Conservation (phyloP, 352 stramenopile species). For the Phytophthora megakarya region DNA sequence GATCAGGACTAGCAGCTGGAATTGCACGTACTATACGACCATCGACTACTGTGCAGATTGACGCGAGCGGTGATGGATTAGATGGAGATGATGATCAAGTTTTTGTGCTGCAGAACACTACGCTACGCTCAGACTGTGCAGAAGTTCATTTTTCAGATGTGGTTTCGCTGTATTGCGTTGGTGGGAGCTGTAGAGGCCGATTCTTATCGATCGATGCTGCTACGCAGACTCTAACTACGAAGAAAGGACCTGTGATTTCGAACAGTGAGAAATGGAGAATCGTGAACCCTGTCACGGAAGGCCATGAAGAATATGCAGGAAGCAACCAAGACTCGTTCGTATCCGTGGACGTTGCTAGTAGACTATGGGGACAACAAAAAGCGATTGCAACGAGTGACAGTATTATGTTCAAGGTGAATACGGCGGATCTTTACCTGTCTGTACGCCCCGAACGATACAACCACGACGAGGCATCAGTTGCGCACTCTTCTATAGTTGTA, state of each 20-base stretch:
- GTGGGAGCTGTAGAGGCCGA: constrained; percentile 65
- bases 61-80: constrained; percentile 65
- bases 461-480: constrained; percentile 12
- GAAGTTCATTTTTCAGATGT: constrained; percentile 78
- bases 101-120: constrained; percentile 80
- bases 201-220: constrained; percentile 74
- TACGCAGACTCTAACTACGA: constrained; percentile 63
- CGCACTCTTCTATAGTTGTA: constrained; percentile 30
- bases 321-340: constrained; percentile 47
- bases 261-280: constrained; percentile 84
- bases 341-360: constrained; percentile 44
- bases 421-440: constrained; percentile 63
- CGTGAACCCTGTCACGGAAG: constrained; percentile 53
- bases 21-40: constrained; percentile 30
- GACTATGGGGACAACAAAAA: constrained; percentile 69
- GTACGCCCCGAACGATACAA: constrained; percentile 30
- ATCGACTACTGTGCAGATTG: constrained; percentile 39
- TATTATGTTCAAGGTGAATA: constrained; percentile 76
- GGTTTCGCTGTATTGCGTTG: constrained; percentile 78
- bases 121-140: constrained; percentile 65
- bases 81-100: constrained; percentile 78
- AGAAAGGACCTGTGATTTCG: constrained; percentile 77
- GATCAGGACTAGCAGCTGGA: constrained; percentile 9
- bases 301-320: constrained; percentile 18
- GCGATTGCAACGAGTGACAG: constrained; percentile 67